Evolutionary conservation across 192 early-diverging fungal species (phyloP), one percentile per base, ranked within the genome.

Genomic region (Coemansia sp.): DNA sequence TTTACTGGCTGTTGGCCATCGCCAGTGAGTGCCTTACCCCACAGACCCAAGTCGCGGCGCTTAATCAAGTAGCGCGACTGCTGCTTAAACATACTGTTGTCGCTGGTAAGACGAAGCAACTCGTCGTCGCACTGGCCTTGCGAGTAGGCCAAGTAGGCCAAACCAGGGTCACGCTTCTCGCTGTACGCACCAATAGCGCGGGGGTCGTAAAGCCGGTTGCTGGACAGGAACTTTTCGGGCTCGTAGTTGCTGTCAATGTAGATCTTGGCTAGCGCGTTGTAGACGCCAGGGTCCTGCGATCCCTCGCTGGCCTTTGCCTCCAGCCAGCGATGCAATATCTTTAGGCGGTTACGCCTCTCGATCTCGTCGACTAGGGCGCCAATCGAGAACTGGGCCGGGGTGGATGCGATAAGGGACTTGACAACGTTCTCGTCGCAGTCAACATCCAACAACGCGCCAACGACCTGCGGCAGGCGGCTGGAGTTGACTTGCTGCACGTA

Each of bases 401-500:
- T 92, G 31, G 96, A 94, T 56, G 93, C 94, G 50, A 92, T 79
- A 45, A 99, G 78, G 71, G 97, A 80, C 83, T 87, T 94, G 85
- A 99, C 96, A 36, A 95, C 83, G 36, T 78, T 73, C 85, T 99
- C 98, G 72, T 98, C 96, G 68, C 98, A 99, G 68, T 96, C 98
- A 53, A 99, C 96, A 75, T 99, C 98, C 48, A 99, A 78, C 48
- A 99, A 85, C n/a, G 93, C 98, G 24, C 96, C 98, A 66, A 99
- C 87, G 35, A 99, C 98, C 59, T 92, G 88, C 36, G 98, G 96
- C 39, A 96, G 93, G 62, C 98, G 93, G 33, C 88, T 72, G 6
- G 98, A 87, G 79, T 99, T 99, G 62, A 99, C 96, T 73, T 95
- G 96, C 71, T 99, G 98, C n/a, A 99, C 98, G 70, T 99, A 99